A percentile compares a stretch with the other conserved stretches of the same genome.
These are phyloP conservation scores for Fraxinus quadrangulata DNA, from an alignment of 257 asterid species.

Conservation along the genomic window DNA sequence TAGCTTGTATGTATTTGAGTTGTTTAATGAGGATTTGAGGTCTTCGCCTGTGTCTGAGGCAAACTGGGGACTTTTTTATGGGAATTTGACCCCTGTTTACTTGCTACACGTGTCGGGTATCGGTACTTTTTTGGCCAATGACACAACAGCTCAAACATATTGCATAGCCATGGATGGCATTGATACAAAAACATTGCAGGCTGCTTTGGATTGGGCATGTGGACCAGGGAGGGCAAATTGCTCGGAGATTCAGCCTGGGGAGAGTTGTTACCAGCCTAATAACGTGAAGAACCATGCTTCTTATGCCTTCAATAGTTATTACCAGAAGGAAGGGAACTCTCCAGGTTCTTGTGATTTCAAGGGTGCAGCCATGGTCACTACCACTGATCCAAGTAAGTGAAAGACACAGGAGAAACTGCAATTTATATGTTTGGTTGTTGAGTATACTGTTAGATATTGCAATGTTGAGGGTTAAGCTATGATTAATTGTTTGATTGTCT, in stretches of 20 bases:
- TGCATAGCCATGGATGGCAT: conserved; percentile 73
- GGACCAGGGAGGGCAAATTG: conserved; percentile 98
- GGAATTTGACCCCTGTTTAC: conserved; percentile 83
- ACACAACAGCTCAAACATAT: conserved; percentile 82
- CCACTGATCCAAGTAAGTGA: conserved; percentile 95
- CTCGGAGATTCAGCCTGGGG: conserved; percentile 93
- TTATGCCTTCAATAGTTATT: conserved; percentile 88
- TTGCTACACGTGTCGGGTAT: conserved; percentile 91
- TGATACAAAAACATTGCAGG: conserved; percentile 72
- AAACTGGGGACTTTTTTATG: conserved; percentile 88
- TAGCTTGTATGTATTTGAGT: conserved; percentile 76
- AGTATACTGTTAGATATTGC: not conserved
- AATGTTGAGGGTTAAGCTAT: not conserved
- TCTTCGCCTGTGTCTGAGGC: conserved; percentile 88
- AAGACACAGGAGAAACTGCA: not conserved
- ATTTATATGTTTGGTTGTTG: not conserved
- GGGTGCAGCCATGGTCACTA: conserved; percentile 95
- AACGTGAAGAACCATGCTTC: conserved; percentile 88
- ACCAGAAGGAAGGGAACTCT: conserved; percentile 72
- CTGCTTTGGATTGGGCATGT: conserved; percentile 99
- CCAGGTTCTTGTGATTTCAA: conserved; percentile 92
- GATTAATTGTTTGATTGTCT: not conserved
- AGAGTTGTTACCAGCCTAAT: conserved; percentile 91
- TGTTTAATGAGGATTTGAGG: conserved; percentile 94
- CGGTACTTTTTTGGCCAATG: conserved; percentile 91